phyloP scores from a whole-genome alignment of 2,329 filamentous ascomycete genomes.

The Ophiocordyceps camponoti-saundersi region DNA sequence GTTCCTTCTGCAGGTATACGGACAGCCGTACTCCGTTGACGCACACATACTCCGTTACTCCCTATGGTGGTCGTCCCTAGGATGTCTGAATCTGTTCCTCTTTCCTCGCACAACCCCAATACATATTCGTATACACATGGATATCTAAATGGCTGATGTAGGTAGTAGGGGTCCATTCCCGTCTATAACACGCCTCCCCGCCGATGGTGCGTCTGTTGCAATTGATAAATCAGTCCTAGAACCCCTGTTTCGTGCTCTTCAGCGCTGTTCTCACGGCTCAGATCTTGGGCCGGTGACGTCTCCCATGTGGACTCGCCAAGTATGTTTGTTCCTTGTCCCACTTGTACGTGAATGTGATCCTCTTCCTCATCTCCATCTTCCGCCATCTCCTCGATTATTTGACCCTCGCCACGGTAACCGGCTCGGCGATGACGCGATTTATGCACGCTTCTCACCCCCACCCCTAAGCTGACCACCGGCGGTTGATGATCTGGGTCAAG shows the following conservation, averaged over 20 bases:
- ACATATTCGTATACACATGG: no score
- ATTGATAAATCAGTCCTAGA: conserved; percentile 39
- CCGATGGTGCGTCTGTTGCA: conserved; percentile 38
- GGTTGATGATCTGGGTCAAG: conserved; percentile 65
- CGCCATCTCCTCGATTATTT: conserved; percentile 37
- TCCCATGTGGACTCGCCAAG: conserved; percentile 45
- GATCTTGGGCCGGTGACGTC: conserved; percentile 31
- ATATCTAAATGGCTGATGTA: no score
- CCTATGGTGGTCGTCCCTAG: no score
- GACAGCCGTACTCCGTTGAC: no score
- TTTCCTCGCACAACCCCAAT: no score
- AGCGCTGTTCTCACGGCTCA: conserved; percentile 35
- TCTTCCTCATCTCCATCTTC: conserved; percentile 34
- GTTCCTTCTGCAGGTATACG: no score
- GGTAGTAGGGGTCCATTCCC: no score
- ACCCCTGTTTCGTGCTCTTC: conserved; percentile 35
- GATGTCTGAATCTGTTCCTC: no score
- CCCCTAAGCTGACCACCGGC: conserved; percentile 22
- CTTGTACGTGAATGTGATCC: conserved; percentile 32
- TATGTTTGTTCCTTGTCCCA: conserved; percentile 19
- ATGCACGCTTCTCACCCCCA: conserved; percentile 26
- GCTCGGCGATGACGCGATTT: conserved; percentile 25
- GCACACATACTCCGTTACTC: no score
- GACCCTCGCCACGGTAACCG: conserved; percentile 27
- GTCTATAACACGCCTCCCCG: conserved; percentile 19